Evolutionary conservation across 2,329 filamentous ascomycete genomes (phyloP).

Genomic region (Thielaviopsis populi): DNA sequence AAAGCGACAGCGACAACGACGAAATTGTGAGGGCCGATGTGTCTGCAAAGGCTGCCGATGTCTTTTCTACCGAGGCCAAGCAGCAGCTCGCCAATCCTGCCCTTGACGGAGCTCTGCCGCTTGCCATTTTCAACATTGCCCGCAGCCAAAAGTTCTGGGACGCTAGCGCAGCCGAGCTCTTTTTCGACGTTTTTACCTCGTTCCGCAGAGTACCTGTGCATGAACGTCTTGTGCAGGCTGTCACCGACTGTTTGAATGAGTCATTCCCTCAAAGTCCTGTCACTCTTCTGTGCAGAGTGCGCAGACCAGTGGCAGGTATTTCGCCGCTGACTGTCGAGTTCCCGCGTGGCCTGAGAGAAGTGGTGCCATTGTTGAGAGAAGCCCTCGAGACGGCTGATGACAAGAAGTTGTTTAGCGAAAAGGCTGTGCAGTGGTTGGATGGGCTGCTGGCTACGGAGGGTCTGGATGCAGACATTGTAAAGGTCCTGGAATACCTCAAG

Average conservation of each 20-base stretch:
- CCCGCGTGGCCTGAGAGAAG: constrained; percentile 51
- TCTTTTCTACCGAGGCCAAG: constrained; percentile 32
- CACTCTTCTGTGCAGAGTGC: constrained; percentile 56
- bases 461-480: constrained; percentile 40
- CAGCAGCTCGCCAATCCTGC: constrained; percentile 62
- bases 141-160: constrained; percentile 61
- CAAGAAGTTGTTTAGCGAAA: constrained; percentile 31
- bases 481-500: constrained; percentile 40
- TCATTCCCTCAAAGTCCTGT: constrained; percentile 44
- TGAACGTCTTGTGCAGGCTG: constrained; percentile 56
- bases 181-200: constrained; percentile 63
- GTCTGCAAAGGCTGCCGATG: constrained; percentile 29
- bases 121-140: constrained; percentile 79
- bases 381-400: constrained; percentile 32
- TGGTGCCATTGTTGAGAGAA: constrained; percentile 46
- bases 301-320: constrained; percentile 53
- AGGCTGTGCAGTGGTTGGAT: constrained; percentile 40
- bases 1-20: constrained; percentile 28
- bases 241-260: constrained; percentile 49
- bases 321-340: constrained; percentile 52
- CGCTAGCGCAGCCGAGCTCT: constrained; percentile 50
- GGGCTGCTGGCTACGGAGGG: constrained; percentile 33
- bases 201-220: constrained; percentile 46
- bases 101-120: constrained; percentile 80
- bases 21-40: constrained; percentile 31